Conservation (phyloP, 73 alveolate genomes). For the Tetrahymena elliotti region DNA sequence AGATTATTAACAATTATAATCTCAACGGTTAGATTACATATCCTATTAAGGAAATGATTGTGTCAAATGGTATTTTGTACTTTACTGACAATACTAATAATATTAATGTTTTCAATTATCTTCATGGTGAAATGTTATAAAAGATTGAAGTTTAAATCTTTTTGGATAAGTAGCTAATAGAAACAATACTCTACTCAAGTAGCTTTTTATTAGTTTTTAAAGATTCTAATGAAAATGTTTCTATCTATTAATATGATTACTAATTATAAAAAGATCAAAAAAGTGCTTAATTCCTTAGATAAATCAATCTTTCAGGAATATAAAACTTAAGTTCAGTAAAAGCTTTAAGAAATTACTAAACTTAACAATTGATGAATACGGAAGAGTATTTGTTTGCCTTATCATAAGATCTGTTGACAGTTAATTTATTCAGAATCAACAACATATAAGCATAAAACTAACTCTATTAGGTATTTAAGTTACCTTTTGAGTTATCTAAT, state of each 20-base stretch:
- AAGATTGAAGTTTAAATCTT: background rate
- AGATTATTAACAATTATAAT: no score
- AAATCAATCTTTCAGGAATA: background rate
- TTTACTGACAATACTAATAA: background rate
- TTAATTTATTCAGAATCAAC: background rate
- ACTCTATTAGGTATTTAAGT: background rate
- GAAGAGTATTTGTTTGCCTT: background rate
- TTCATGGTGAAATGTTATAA: background rate
- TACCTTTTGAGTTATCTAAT: background rate
- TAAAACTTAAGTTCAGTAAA: background rate
- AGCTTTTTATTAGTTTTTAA: background rate
- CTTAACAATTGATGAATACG: background rate
- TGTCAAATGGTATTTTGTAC: background rate
- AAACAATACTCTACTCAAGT: background rate
- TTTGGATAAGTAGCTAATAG: background rate
- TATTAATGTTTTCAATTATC: no score
- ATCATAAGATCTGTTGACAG: background rate
- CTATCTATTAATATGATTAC: no score
- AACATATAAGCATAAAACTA: background rate
- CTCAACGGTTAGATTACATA: background rate
- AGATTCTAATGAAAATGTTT: background rate
- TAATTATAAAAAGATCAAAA: no score
- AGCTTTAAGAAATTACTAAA: background rate
- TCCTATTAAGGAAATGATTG: background rate
- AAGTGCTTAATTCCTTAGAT: background rate